Evolutionary conservation across 176 grass and related monocot genomes (phyloP), one percentile per base, ranked within the genome.

Genomic region (Bolboschoenus planiculmis): DNA sequence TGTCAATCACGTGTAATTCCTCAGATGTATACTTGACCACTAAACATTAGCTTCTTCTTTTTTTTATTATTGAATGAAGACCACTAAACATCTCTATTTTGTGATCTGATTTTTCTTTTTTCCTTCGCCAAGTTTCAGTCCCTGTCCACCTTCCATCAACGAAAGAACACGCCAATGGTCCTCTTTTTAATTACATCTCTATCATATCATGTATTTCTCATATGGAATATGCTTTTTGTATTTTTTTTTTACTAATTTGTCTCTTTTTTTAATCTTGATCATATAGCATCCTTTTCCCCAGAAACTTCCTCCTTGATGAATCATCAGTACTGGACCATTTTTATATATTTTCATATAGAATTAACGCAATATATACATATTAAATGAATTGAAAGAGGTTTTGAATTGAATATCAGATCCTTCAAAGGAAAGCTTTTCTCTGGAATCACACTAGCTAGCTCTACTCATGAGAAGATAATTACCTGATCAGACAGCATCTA

Each of bases 201-300:
- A 13, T 81, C 79, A 81, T 64, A 76, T 73, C 40, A 50, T 75
- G 24, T 26, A 30, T 30, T 48, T 50, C 24, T 29, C n/a, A 81
- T 2, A 63, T 63, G 26, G 79, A 81, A 62, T 81, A 61, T 81
- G 29, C 27, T 62, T 59, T 81, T 62, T 39, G 78, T 56, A 81
- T 81, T n/a, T n/a, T n/a, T n/a, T n/a, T n/a, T n/a, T 81, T 81
- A 44, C 39, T 10, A 58, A 60, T 60, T 40, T 59, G 5, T 39
- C 35, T 23, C 34, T 23, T 14, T 34, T 55, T 65, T 71, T 26
- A 73, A 73, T 26, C 21, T 47, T 73, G 37, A 73, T n/a, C n/a
- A n/a, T 27, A 46, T 47, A 42, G 36, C 67, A 73, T 39, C 10
- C 7, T 58, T 58, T 71, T 0, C 2, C 36, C 20, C 66, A 40